These are phyloP conservation scores for Starmerella riodocensis DNA, from an alignment of 805 yeast genomes.

Conservation along the genomic window DNA sequence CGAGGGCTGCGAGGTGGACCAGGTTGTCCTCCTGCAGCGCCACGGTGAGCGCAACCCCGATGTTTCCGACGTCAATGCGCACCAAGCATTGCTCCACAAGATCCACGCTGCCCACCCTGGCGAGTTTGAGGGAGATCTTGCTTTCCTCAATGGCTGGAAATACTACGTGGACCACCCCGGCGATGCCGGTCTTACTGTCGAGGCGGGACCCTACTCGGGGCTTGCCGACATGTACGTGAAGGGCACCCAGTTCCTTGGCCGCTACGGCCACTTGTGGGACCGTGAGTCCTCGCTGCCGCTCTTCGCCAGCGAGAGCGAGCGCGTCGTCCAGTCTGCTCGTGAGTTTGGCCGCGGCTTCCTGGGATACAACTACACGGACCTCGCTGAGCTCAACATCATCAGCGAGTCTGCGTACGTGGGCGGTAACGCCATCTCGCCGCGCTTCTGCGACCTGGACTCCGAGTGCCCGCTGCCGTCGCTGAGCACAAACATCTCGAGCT, in stretches of 20 bases:
- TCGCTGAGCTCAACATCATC: conserved; percentile 31
- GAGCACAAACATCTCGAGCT: neutral
- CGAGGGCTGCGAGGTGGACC: conserved; percentile 35
- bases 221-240: conserved; percentile 33
- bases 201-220: conserved; percentile 37
- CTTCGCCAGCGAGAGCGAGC: conserved; percentile 25
- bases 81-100: conserved; percentile 21
- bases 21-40: conserved; percentile 38
- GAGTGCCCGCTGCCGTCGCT: conserved; percentile 6
- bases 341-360: conserved; percentile 50
- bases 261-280: conserved; percentile 33
- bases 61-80: conserved; percentile 1
- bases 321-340: conserved; percentile 39
- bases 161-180: conserved; percentile 23
- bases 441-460: conserved; percentile 1
- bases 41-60: conserved; percentile 43
- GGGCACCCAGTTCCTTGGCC: conserved; percentile 35
- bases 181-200: conserved; percentile 32
- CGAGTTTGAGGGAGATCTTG: conserved; percentile 15
- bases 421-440: conserved; percentile 20
- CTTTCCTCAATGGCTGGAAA: conserved; percentile 17
- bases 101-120: conserved; percentile 6
- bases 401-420: conserved; percentile 34
- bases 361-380: conserved; percentile 31
- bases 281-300: conserved; percentile 32